These are phyloP conservation scores for Penstemon eatonii DNA, from an alignment of 257 asterid species.

Conservation along the genomic window DNA sequence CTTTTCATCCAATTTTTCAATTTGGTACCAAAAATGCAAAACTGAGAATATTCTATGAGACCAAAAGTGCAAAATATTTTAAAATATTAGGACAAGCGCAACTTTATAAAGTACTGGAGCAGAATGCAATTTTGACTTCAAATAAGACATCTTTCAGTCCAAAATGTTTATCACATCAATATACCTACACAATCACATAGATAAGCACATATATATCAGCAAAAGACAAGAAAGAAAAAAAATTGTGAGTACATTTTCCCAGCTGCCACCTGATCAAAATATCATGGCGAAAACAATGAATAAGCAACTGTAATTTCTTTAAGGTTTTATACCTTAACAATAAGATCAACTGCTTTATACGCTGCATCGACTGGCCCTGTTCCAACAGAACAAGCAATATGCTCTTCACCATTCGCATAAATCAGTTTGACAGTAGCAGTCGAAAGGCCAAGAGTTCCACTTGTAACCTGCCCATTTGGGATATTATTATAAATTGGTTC, in stretches of 20 bases:
- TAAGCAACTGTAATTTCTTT: slow-evolving; percentile 12
- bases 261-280: slow-evolving; percentile 9
- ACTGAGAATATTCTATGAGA: too few species aligned
- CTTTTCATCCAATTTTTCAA: too few species aligned
- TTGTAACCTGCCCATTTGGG: slow-evolving; percentile 62
- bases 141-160: too few species aligned
- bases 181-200: too few species aligned
- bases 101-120: too few species aligned
- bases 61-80: too few species aligned
- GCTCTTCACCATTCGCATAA: slow-evolving; percentile 61
- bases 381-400: slow-evolving; percentile 85
- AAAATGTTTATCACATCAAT: too few species aligned
- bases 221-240: too few species aligned
- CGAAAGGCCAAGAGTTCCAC: slow-evolving; percentile 92
- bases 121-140: too few species aligned
- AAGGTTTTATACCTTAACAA: slow-evolving; percentile 63
- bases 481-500: slow-evolving; percentile 13
- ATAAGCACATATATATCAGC: too few species aligned
- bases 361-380: slow-evolving; percentile 99
- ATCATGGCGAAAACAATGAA: slow-evolving; percentile 22
- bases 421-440: slow-evolving; percentile 89
- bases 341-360: slow-evolving; percentile 84
- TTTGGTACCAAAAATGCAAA: too few species aligned
- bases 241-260: not conserved
- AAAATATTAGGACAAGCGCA: too few species aligned